Conservation (phyloP, 2,329 filamentous ascomycete genomes). For the Phyllachora maydis region DNA sequence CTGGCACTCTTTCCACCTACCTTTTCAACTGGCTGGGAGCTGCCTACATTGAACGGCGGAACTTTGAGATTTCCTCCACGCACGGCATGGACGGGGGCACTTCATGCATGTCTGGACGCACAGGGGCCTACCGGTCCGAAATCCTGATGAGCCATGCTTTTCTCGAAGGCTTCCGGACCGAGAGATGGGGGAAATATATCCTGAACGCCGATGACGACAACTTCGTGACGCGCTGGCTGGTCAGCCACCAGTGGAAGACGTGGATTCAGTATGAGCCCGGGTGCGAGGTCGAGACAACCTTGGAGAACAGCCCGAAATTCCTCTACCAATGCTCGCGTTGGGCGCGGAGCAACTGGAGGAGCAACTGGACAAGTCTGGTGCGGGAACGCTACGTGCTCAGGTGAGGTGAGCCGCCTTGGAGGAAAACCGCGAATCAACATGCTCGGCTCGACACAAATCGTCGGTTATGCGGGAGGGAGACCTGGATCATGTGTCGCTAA, state of each 20-base stretch:
- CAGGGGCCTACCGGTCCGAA: slow-evolving; percentile 74
- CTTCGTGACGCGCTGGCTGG: slow-evolving; percentile 92
- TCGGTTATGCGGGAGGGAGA: no score
- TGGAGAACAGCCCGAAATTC: slow-evolving; percentile 78
- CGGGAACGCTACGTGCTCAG: slow-evolving; percentile 67
- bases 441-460: no score
- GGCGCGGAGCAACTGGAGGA: slow-evolving; percentile 95
- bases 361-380: slow-evolving; percentile 80
- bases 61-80: slow-evolving; percentile 92
- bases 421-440: no score
- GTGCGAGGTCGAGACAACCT: slow-evolving; percentile 79
- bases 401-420: slow-evolving; percentile 36
- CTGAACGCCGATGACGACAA: slow-evolving; percentile 96
- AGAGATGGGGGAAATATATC: slow-evolving; percentile 75
- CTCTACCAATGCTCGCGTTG: slow-evolving; percentile 85
- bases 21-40: slow-evolving; percentile 82
- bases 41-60: slow-evolving; percentile 79
- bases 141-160: slow-evolving; percentile 77
- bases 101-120: slow-evolving; percentile 91
- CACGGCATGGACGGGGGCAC: slow-evolving; percentile 88
- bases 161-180: slow-evolving; percentile 73
- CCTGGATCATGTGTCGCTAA: no score
- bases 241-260: slow-evolving; percentile 80
- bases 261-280: slow-evolving; percentile 87
- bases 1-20: slow-evolving; percentile 33